phyloP scores from a whole-genome alignment of 2,329 filamentous ascomycete species.

The Fusarium sp. region DNA sequence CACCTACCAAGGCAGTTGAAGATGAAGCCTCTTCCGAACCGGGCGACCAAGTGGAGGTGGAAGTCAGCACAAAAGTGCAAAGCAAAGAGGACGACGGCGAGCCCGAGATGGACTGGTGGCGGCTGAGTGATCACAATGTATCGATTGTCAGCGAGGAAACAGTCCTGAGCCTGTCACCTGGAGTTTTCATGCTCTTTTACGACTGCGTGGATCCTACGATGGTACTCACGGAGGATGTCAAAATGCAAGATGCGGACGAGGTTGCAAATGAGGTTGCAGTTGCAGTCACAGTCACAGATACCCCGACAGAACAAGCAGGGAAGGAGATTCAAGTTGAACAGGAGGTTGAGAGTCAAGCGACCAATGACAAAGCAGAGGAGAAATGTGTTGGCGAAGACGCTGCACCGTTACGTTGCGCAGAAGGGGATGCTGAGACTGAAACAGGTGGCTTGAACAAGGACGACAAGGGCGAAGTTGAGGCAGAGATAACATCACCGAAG shows the following conservation, averaged over 20 bases:
- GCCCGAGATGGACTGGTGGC: conserved; percentile 75
- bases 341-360: conserved; percentile 18
- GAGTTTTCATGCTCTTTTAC: conserved; percentile 98
- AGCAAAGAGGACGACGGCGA: conserved; percentile 34
- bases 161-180: conserved; percentile 73
- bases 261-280: conserved; percentile 1
- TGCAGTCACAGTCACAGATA: conserved; percentile 1
- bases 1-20: conserved; percentile 11
- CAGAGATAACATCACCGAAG: not conserved
- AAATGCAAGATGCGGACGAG: conserved; percentile 38
- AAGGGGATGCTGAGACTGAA: conserved; percentile 24
- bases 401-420: conserved; percentile 7
- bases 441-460: conserved; percentile 11
- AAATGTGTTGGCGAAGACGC: conserved; percentile 12
- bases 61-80: conserved; percentile 11
- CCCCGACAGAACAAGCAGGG: conserved; percentile 1
- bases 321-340: conserved; percentile 8
- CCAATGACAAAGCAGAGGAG: conserved; percentile 18
- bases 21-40: conserved; percentile 19
- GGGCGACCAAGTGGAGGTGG: conserved; percentile 20
- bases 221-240: conserved; percentile 50
- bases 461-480: conserved; percentile 5
- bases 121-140: conserved; percentile 89
- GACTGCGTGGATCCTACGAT: conserved; percentile 70
- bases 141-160: conserved; percentile 73